Evolutionary conservation across 371 early-diverging fungal species (phyloP).

Genomic region (Syncephalastrum contaminatum): DNA sequence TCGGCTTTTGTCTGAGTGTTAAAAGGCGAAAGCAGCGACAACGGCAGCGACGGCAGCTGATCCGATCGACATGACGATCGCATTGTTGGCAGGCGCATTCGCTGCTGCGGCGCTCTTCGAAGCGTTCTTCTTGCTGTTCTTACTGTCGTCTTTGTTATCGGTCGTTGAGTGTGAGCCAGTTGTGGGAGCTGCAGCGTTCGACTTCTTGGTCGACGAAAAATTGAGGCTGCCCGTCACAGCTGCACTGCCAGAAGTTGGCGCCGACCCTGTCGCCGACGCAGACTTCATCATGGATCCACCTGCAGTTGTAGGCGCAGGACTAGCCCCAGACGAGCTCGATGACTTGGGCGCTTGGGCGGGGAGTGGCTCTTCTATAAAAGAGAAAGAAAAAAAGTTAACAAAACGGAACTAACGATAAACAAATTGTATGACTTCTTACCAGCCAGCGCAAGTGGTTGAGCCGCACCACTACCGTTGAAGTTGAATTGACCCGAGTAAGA

Average conservation of each 20-base stretch:
- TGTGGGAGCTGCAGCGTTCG: background rate
- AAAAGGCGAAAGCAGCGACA: no score
- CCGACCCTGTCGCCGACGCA: no score
- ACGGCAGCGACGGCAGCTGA: no score
- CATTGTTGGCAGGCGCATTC: no score
- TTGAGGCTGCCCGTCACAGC: background rate
- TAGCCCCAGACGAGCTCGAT: background rate
- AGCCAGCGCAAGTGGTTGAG: background rate
- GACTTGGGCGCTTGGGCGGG: background rate
- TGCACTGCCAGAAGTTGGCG: background rate
- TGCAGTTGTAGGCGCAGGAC: no score
- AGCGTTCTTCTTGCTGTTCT: no score
- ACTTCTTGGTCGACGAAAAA: background rate
- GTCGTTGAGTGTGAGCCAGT: background rate
- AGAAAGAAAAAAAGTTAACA: background rate
- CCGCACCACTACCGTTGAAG: constrained; percentile 21
- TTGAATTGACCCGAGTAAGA: constrained; percentile 24
- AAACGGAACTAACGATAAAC: background rate
- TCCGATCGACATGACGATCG: no score
- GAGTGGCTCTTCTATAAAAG: background rate
- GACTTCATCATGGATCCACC: no score
- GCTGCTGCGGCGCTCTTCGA: no score
- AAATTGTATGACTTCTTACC: background rate
- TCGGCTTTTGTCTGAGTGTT: no score
- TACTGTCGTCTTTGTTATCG: background rate